Evolutionary conservation across 129 eudicot genomes (phyloP).

Genomic region (Calendula officinalis): DNA sequence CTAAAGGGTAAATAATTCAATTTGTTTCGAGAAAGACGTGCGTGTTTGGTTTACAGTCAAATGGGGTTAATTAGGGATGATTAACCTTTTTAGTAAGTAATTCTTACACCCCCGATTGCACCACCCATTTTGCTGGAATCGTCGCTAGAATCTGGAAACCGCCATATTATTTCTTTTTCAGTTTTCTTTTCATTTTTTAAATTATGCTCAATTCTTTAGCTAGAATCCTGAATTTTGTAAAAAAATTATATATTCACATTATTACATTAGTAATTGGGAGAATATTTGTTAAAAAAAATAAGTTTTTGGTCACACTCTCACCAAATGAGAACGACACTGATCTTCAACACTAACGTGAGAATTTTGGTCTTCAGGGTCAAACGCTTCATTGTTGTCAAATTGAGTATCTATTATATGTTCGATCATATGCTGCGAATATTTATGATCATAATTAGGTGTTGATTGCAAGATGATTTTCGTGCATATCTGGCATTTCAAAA

Average conservation of each 20-base stretch:
- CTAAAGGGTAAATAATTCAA: too few species aligned
- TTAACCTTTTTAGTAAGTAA: too few species aligned
- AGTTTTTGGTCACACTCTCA: conserved; percentile 16
- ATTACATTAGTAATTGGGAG: too few species aligned
- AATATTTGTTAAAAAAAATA: neutral
- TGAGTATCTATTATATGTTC: conserved; percentile 31
- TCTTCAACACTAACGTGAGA: conserved; percentile 78
- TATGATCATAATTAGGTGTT: neutral
- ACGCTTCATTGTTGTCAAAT: conserved; percentile 34
- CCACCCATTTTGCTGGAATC: too few species aligned
- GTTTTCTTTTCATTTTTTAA: too few species aligned
- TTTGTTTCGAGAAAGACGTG: too few species aligned
- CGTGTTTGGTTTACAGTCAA: too few species aligned
- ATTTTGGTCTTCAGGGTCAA: conserved; percentile 50
- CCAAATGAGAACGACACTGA: conserved; percentile 84
- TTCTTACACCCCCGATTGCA: too few species aligned
- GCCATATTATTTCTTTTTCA: too few species aligned
- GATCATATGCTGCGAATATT: conserved; percentile 30
- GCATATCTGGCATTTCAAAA: conserved; percentile 62
- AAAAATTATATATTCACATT: neutral
- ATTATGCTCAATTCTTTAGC: too few species aligned
- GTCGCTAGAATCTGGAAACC: too few species aligned
- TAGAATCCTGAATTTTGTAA: conserved; percentile 60
- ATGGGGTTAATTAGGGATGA: too few species aligned
- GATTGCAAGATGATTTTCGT: conserved; percentile 54